A percentile compares a stretch with the other conserved stretches of the same genome.
phyloP scores from a whole-genome alignment of 1,284 basidiomycete genomes.

The Dichomitus squalens region DNA sequence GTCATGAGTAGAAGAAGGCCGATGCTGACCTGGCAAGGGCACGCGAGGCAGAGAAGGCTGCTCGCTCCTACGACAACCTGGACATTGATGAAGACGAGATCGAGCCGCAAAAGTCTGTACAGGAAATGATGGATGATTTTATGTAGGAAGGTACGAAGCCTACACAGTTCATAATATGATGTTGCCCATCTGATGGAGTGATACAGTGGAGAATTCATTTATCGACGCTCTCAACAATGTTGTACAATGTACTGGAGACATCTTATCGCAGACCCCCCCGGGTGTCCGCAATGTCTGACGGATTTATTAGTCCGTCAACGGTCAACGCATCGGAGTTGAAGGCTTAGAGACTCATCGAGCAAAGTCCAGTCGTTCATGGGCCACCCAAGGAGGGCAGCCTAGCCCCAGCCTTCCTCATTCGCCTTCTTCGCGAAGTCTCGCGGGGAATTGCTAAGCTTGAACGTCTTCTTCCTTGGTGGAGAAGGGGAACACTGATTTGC shows the following conservation, averaged over 20 bases:
- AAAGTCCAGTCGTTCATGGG: not conserved
- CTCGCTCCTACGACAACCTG: conserved; percentile 74
- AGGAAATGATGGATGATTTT: conserved; percentile 63
- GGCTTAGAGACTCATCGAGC: no score
- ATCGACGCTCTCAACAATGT: no score
- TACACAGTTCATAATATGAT: not conserved
- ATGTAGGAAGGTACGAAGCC: conserved; percentile 30
- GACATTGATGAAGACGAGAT: conserved; percentile 52
- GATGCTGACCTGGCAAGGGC: conserved; percentile 67
- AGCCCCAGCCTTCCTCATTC: conserved; percentile 17
- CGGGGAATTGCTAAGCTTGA: conserved; percentile 10
- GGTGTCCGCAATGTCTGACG: no score
- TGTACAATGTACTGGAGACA: no score
- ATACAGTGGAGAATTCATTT: no score
- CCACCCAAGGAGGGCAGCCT: conserved; percentile 17
- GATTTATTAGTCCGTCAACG: no score
- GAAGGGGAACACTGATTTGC: not conserved
- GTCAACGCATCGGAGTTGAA: no score
- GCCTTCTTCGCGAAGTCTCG: conserved; percentile 21
- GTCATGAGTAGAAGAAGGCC: conserved; percentile 59
- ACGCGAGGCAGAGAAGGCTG: conserved; percentile 76
- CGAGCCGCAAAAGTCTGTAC: conserved; percentile 55
- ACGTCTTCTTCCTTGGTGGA: not conserved
- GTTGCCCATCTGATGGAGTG: not conserved
- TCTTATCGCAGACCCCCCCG: no score